Conservation (phyloP, 2,329 filamentous ascomycete species). For the Daldinia eschscholtzii region DNA sequence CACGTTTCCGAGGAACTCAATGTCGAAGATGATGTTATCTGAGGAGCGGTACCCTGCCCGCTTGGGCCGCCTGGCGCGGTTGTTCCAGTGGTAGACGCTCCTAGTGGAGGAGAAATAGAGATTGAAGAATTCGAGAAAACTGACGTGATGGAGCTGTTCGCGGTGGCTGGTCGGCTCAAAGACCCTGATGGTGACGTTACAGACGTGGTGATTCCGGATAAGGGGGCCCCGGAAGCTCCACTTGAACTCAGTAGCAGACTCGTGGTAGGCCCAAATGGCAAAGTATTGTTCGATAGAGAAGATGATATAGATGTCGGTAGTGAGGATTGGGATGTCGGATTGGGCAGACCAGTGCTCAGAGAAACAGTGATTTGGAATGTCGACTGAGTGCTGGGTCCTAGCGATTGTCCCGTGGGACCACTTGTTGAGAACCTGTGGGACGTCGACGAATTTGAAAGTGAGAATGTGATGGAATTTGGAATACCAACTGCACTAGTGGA, state of each 20-base stretch:
- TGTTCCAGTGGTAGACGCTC: slow-evolving; percentile 13
- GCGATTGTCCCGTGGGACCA: slow-evolving; percentile 21
- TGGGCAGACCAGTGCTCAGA: slow-evolving; percentile 15
- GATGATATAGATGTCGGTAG: slow-evolving; percentile 20
- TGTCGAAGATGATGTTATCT: slow-evolving; percentile 27
- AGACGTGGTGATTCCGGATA: slow-evolving; percentile 11
- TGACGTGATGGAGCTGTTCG: slow-evolving; percentile 29
- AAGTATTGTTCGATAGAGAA: slow-evolving; percentile 27
- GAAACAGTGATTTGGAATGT: slow-evolving; percentile 10
- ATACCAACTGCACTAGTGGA: slow-evolving; percentile 14
- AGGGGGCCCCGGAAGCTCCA: not conserved
- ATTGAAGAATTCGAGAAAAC: not conserved
- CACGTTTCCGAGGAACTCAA: slow-evolving; percentile 35
- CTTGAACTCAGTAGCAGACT: slow-evolving; percentile 17
- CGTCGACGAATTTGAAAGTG: slow-evolving; percentile 34
- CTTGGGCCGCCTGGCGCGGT: slow-evolving; percentile 6
- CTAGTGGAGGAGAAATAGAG: slow-evolving; percentile 4
- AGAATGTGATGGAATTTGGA: slow-evolving; percentile 35
- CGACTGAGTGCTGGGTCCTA: slow-evolving; percentile 13
- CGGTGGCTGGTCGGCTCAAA: slow-evolving; percentile 12
- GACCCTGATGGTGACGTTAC: slow-evolving; percentile 4
- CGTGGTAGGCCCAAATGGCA: slow-evolving; percentile 9
- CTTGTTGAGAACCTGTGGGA: slow-evolving; percentile 17
- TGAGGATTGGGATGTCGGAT: slow-evolving; percentile 20
- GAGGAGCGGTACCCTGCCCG: slow-evolving; percentile 30